phyloP scores from a whole-genome alignment of 352 stramenopile species.

The Pythium coloratum region DNA sequence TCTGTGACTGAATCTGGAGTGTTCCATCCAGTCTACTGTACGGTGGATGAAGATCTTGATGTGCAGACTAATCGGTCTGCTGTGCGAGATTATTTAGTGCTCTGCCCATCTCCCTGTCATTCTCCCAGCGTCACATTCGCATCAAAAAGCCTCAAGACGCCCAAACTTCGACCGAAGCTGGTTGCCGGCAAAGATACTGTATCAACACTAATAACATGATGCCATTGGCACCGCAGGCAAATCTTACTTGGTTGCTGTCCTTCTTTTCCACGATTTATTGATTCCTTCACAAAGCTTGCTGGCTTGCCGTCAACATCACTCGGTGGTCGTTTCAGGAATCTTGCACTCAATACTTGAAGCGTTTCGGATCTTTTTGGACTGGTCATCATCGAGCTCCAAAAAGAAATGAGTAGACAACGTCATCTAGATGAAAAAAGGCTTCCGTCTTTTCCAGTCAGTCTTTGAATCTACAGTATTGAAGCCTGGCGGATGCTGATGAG shows the following conservation, averaged over 20 bases:
- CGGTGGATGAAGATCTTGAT: not conserved
- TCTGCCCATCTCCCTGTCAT: not conserved
- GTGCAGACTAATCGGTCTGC: not conserved
- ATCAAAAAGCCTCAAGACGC: not conserved
- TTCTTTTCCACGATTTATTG: not conserved
- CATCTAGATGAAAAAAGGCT: not conserved
- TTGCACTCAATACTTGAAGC: not conserved
- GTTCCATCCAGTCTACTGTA: no score
- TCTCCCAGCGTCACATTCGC: not conserved
- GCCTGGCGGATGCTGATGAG: not conserved
- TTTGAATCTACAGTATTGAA: not conserved
- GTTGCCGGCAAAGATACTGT: no score
- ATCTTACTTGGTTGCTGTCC: not conserved
- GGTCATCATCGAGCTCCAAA: not conserved
- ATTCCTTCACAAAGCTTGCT: not conserved
- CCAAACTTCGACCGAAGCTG: not conserved
- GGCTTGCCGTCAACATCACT: not conserved
- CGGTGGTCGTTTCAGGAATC: not conserved
- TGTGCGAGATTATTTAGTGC: not conserved
- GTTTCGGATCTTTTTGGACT: not conserved
- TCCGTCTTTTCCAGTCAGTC: not conserved
- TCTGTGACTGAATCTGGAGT: no score
- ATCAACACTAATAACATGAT: no score
- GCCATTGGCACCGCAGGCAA: not conserved
- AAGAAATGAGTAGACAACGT: not conserved